phyloP scores from a whole-genome alignment of 768 basidiomycete genomes.

The Hericium rajendrae region DNA sequence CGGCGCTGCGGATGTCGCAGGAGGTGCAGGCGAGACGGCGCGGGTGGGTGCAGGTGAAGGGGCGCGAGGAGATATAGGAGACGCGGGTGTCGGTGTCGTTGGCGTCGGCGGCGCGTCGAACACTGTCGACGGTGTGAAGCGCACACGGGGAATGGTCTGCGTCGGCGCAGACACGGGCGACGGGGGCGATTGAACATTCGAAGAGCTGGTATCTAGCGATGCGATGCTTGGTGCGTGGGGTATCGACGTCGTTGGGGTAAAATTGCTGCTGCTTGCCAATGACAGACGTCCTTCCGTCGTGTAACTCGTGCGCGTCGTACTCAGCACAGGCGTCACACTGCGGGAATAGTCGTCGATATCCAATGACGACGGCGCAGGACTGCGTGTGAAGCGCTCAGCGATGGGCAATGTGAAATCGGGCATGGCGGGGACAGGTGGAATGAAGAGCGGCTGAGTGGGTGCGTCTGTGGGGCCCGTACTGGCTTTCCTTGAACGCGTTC shows the following conservation, averaged over 20 bases:
- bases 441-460: neutral
- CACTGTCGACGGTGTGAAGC: conserved; percentile 10
- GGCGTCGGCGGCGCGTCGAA: neutral
- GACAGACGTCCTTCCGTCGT: neutral
- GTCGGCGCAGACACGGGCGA: neutral
- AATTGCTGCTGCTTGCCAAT: neutral
- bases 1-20: neutral
- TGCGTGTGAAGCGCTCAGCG: conserved; percentile 3
- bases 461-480: neutral
- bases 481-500: neutral
- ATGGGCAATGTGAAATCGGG: neutral
- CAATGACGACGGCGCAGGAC: neutral
- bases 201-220: neutral
- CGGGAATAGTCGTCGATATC: neutral
- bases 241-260: neutral
- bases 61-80: neutral
- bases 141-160: neutral
- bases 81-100: neutral
- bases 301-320: neutral
- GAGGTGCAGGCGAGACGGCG: neutral
- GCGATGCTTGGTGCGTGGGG: neutral
- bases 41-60: neutral
- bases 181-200: neutral
- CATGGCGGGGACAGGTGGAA: conserved; percentile 10
- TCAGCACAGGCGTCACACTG: neutral